Percentiles rank a stretch among this genome's conserved stretches.
These are phyloP conservation scores for Irpex sp. DNA, from an alignment of 1,284 basidiomycete species.

Conservation along the genomic window DNA sequence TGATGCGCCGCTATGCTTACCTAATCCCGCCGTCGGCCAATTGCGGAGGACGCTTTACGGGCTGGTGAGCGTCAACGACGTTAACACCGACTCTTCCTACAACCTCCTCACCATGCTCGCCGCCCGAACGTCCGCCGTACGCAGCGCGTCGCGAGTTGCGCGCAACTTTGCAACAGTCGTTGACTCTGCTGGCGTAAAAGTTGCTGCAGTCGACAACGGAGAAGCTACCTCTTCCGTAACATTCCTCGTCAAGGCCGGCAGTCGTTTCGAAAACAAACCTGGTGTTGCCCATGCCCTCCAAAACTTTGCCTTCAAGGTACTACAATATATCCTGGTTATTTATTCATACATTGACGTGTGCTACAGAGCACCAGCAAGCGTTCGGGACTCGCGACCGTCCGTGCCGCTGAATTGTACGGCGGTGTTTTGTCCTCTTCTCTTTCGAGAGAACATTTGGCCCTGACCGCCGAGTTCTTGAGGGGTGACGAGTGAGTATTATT, in stretches of 20 bases:
- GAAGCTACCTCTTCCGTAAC: constrained; percentile 82
- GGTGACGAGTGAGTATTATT: constrained; percentile 85
- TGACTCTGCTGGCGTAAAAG: constrained; percentile 76
- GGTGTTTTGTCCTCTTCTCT: constrained; percentile 87
- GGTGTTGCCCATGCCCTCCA: constrained; percentile 90
- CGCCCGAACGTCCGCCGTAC: constrained; percentile 52
- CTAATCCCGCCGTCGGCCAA: constrained; percentile 1
- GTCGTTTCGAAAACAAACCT: constrained; percentile 78
- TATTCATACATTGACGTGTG: not conserved
- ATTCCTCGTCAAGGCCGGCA: constrained; percentile 87
- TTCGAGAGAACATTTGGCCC: constrained; percentile 84
- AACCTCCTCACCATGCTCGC: constrained; percentile 41
- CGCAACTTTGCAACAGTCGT: constrained; percentile 78
- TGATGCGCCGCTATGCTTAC: not conserved
- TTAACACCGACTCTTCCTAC: constrained; percentile 6
- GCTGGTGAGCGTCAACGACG: not conserved
- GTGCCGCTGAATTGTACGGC: constrained; percentile 92
- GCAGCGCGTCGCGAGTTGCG: constrained; percentile 49
- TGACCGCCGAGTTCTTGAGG: constrained; percentile 89
- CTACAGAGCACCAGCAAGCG: constrained; percentile 74
- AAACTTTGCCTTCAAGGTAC: constrained; percentile 96
- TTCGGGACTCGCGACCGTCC: constrained; percentile 86
- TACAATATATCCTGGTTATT: not conserved
- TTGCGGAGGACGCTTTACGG: not conserved
- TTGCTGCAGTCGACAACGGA: constrained; percentile 78